A percentile compares a stretch with the other conserved stretches of the same genome.
Conservation (phyloP, 164 flowering plant species). For the Akebia trifoliata region DNA sequence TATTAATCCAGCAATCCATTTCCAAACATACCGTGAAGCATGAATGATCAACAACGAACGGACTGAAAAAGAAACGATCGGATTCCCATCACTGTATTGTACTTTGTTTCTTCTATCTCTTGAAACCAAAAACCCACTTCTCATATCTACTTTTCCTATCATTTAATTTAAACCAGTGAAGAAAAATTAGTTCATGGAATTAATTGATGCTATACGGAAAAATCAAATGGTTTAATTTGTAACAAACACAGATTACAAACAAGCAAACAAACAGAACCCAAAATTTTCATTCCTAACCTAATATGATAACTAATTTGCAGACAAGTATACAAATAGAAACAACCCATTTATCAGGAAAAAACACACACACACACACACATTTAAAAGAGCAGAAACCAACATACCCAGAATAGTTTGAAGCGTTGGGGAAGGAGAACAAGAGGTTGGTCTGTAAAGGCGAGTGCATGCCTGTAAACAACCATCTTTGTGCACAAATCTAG, state of each 20-base stretch:
- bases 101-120: constrained; percentile 25
- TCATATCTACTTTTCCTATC: constrained; percentile 13
- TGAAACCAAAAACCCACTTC: constrained; percentile 20
- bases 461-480: constrained; percentile 17
- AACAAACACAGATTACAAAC: constrained; percentile 3
- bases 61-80: constrained; percentile 21
- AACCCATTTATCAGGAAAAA: background rate
- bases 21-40: constrained; percentile 36
- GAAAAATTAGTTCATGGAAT: background rate
- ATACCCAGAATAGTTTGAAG: constrained; percentile 33
- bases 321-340: no score
- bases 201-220: background rate
- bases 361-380: background rate
- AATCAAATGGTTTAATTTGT: background rate
- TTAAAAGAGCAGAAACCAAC: constrained; percentile 7
- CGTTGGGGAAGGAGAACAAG: constrained; percentile 15
- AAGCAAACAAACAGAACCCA: constrained; percentile 2
- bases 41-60: constrained; percentile 17
- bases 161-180: background rate
- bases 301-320: no score
- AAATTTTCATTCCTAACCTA: no score
- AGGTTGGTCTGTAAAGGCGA: constrained; percentile 21
- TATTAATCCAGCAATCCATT: background rate
- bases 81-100: constrained; percentile 19
- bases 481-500: constrained; percentile 36